Evolutionary conservation across 768 basidiomycete genomes (phyloP).

Genomic region (Agrocybe praecox): DNA sequence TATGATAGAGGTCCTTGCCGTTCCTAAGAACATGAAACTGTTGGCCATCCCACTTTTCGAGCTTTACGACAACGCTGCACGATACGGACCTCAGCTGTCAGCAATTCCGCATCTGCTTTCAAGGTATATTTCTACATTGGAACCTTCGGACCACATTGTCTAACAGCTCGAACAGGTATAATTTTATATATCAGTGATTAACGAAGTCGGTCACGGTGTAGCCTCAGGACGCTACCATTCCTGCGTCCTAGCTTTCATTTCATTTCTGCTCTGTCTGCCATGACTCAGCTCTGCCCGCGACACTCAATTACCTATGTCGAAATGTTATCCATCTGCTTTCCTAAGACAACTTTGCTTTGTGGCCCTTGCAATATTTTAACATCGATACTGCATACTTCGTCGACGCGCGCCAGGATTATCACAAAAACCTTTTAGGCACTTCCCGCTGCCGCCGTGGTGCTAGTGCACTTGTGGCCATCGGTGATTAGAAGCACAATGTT

Average conservation of each 20-base stretch:
- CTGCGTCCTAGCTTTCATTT: too few relatives aligned
- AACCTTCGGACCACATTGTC: background rate
- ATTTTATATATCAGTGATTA: constrained; percentile 76
- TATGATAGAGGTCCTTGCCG: constrained; percentile 84
- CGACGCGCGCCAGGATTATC: too few relatives aligned
- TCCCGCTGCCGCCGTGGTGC: too few relatives aligned
- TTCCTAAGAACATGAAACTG: constrained; percentile 99
- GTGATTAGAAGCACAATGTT: too few relatives aligned
- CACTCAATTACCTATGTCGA: too few relatives aligned
- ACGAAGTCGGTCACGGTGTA: background rate
- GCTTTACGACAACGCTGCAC: constrained; percentile 94
- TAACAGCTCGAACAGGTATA: constrained; percentile 56
- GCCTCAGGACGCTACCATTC: background rate
- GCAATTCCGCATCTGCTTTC: constrained; percentile 93
- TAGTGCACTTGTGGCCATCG: too few relatives aligned
- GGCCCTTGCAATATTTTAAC: background rate
- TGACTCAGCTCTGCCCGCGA: too few relatives aligned
- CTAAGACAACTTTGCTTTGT: too few relatives aligned
- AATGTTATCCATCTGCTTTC: background rate
- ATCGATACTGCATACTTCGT: too few relatives aligned
- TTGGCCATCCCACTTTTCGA: constrained; percentile 96
- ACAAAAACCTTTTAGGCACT: too few relatives aligned
- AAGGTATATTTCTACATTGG: constrained; percentile 44
- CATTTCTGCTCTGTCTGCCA: too few relatives aligned
- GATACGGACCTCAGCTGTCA: constrained; percentile 93